A percentile compares a stretch with the other conserved stretches of the same genome.
Conservation (phyloP, 2,329 filamentous ascomycete species). For the Talaromyces sp. region DNA sequence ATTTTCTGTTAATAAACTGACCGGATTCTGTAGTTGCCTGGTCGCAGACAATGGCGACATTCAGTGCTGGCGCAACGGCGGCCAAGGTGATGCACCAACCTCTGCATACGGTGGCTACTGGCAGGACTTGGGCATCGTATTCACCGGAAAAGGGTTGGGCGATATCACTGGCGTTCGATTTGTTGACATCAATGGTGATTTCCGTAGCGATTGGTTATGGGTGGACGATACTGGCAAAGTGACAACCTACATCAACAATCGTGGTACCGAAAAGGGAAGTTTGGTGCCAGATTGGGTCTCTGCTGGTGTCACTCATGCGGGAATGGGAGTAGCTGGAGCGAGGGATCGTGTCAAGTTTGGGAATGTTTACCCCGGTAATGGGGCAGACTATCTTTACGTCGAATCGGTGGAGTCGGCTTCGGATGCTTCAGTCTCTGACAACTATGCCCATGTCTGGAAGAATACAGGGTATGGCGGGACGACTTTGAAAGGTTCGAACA, state of each 20-base stretch:
- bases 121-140: background rate
- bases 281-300: background rate
- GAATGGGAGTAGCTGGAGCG: background rate
- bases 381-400: background rate
- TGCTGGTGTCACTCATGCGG: background rate
- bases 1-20: background rate
- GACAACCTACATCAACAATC: background rate
- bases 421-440: background rate
- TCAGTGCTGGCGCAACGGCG: background rate
- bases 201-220: constrained; percentile 26
- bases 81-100: background rate
- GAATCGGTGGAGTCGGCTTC: background rate
- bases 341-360: background rate
- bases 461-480: background rate
- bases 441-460: background rate
- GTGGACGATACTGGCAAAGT: constrained; percentile 17
- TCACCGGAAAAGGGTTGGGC: background rate
- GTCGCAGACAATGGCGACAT: background rate
- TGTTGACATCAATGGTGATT: constrained; percentile 31
- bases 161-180: constrained; percentile 16
- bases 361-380: background rate
- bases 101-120: background rate
- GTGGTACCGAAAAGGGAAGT: background rate
- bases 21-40: background rate
- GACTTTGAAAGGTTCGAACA: background rate